Percentiles rank a stretch among this genome's conserved stretches.
These are phyloP conservation scores for Cordyceps cicadae DNA, from an alignment of 2,329 filamentous ascomycete species.

Conservation along the genomic window DNA sequence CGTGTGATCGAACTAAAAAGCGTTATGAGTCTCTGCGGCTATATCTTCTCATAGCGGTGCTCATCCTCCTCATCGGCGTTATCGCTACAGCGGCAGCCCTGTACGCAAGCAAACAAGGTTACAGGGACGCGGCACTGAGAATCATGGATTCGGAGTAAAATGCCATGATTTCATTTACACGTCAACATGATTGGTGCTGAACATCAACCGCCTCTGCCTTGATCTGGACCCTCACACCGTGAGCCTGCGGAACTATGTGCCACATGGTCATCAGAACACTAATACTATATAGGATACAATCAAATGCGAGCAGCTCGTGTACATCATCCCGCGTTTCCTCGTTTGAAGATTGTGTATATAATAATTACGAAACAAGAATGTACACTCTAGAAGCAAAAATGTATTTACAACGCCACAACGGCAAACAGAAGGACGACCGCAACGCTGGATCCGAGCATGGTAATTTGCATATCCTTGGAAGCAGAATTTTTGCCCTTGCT, in stretches of 20 bases:
- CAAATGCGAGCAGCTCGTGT: neutral
- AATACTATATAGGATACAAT: neutral
- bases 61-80: constrained; percentile 18
- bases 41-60: constrained; percentile 19
- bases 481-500: constrained; percentile 9
- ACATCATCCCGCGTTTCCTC: neutral
- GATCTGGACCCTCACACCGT: neutral
- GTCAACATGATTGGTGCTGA: neutral
- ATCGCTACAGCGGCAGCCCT: constrained; percentile 17
- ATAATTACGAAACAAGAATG: constrained; percentile 2
- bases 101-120: neutral
- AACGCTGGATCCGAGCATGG: constrained; percentile 21
- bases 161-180: neutral
- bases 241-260: neutral
- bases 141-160: neutral
- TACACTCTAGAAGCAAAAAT: neutral
- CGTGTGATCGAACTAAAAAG: neutral
- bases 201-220: neutral
- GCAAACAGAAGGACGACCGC: constrained; percentile 23
- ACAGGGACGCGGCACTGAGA: neutral
- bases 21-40: constrained; percentile 13
- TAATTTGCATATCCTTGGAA: constrained; percentile 19
- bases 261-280: neutral
- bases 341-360: neutral
- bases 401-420: constrained; percentile 17